Percentiles rank a stretch among this genome's conserved stretches.
phyloP scores from a whole-genome alignment of 768 basidiomycete genomes.

The Lyophyllum semitale region DNA sequence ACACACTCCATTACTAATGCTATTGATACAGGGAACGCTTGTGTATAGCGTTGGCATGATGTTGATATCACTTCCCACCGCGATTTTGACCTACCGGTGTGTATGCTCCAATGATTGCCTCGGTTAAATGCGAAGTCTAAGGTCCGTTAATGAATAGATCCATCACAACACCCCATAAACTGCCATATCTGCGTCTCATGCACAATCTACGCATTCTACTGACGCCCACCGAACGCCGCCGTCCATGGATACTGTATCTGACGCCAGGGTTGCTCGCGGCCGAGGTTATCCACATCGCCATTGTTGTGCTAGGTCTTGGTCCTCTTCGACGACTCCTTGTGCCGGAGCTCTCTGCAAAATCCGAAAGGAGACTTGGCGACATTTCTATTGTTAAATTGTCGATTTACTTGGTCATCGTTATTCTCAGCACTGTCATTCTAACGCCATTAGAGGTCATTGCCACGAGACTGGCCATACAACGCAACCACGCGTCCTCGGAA shows the following conservation, averaged over 20 bases:
- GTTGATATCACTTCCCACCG: slow-evolving; percentile 66
- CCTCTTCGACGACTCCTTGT: slow-evolving; percentile 49
- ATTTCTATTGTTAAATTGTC: slow-evolving; percentile 51
- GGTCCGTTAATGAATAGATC: slow-evolving; percentile 45
- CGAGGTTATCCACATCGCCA: slow-evolving; percentile 45
- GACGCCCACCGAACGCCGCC: slow-evolving; percentile 78
- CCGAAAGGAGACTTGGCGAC: slow-evolving; percentile 35
- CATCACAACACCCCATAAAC: slow-evolving; percentile 79
- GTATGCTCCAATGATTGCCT: slow-evolving; percentile 15
- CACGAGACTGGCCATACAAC: slow-evolving; percentile 79
- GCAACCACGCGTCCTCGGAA: slow-evolving; percentile 77
- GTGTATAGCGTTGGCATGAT: slow-evolving; percentile 66
- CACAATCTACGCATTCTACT: slow-evolving; percentile 69
- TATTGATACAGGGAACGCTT: slow-evolving; percentile 50
- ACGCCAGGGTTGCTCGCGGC: slow-evolving; percentile 76
- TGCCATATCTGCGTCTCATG: slow-evolving; percentile 61
- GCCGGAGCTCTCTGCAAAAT: slow-evolving; percentile 35
- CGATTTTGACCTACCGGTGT: slow-evolving; percentile 77
- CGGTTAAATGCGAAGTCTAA: slow-evolving; percentile 1
- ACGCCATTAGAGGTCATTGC: slow-evolving; percentile 81
- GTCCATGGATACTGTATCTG: slow-evolving; percentile 79
- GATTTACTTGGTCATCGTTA: slow-evolving; percentile 58
- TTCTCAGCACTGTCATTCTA: slow-evolving; percentile 58
- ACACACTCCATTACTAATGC: not conserved
- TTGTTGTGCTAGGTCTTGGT: slow-evolving; percentile 49